Evolutionary conservation across 73 alveolate genomes (phyloP), one percentile per base, ranked within the genome.

Genomic region (Stentor coeruleus): DNA sequence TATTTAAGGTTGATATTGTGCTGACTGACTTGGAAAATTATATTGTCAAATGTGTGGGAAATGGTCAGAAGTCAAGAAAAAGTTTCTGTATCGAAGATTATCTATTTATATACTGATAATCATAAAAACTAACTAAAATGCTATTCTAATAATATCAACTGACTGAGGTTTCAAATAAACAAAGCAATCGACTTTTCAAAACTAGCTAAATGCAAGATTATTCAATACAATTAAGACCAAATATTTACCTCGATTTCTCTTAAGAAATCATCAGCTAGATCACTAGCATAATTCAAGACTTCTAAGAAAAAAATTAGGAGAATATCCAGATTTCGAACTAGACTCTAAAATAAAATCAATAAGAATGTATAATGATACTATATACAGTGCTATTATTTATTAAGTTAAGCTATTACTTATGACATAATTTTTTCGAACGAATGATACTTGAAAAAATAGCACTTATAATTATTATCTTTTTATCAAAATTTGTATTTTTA

Each of bases 1-100:
- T 87, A 91, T 73, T 84, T 91, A 31, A 39, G 92, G 37, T 66
- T 88, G 11, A 38, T 87, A 30, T 84, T 87, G 35, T 87, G 59
- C 91, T 91, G 31, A 86, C 83, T 36, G 88, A 79, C 35, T 38
- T 60, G 31, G 87, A 85, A 58, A 58, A 59, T 35, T 88, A 88
- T 3, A 76, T 87, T 20, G 41, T 83, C 59, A 83, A 84, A 76
- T 85, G 57, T 59, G 74, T 75, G 85, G 38, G 86, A 75, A 42
- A 87, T 87, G 30, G 82, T 80, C 83, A 81, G 15, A 81, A 38
- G 36, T 81, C 90, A 30, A 42, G 59, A 35, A 36, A 49, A 87
- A 39, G 79, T 26, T 0, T 26, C 33, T 28, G 39, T 31, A 14
- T 80, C 14, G 77, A 85, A 72, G 14, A 35, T 15, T 37, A 30